A percentile compares a stretch with the other conserved stretches of the same genome.
Evolutionary conservation across 169 alveolate species (phyloP).

Genomic region (Plasmodium yoelii): DNA sequence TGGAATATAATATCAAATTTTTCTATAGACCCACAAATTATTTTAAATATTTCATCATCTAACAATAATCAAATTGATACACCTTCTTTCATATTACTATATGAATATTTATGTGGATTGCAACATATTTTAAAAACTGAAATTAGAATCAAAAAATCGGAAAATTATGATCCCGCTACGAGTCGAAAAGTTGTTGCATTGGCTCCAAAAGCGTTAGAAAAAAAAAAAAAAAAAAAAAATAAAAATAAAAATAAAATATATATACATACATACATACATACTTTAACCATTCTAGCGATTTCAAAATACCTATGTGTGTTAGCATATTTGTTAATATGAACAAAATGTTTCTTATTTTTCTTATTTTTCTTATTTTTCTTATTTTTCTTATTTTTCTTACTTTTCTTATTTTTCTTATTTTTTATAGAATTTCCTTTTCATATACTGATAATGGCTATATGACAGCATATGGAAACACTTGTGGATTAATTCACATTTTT

Average conservation of each 20-base stretch:
- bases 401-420: too few relatives aligned
- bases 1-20: slow-evolving; percentile 42
- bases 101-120: slow-evolving; percentile 56
- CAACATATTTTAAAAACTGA: slow-evolving; percentile 46
- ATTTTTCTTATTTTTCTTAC: too few relatives aligned
- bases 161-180: slow-evolving; percentile 3
- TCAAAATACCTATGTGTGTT: too few relatives aligned
- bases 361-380: too few relatives aligned
- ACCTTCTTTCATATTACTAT: slow-evolving; percentile 26
- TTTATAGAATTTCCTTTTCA: slow-evolving; percentile 62
- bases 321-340: background rate
- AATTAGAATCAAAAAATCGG: slow-evolving; percentile 23
- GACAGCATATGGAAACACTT: slow-evolving; percentile 48
- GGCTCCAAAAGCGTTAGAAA: slow-evolving; percentile 43
- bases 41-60: slow-evolving; percentile 35
- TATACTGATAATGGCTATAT: slow-evolving; percentile 22
- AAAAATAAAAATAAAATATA: slow-evolving; percentile 8
- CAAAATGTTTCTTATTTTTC: too few relatives aligned
- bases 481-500: slow-evolving; percentile 43
- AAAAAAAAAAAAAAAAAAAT: too few relatives aligned
- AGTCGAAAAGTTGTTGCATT: slow-evolving; percentile 22
- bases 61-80: slow-evolving; percentile 17
- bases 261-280: background rate
- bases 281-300: too few relatives aligned
- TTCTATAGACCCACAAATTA: slow-evolving; percentile 16